Evolutionary conservation across 176 grass and related monocot genomes (phyloP), one percentile per base, ranked within the genome.

Genomic region (Tillandsia fasciculata): DNA sequence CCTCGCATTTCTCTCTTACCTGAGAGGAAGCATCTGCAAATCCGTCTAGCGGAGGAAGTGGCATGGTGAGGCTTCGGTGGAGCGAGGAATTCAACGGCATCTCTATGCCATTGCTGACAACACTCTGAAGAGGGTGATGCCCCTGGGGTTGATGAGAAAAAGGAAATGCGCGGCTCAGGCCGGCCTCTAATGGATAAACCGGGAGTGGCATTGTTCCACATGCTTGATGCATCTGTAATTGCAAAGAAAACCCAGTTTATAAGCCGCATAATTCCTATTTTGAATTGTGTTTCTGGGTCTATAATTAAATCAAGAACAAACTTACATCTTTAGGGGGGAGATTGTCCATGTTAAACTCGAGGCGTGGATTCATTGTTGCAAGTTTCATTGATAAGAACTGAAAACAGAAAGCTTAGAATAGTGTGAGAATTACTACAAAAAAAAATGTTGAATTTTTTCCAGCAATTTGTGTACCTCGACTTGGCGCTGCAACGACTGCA

Each of bases 361-460:
- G 1, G 3, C 72, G 67, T 0, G 83, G 80, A 33, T 79, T 84
- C 68, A 91, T 71, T 0, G 88, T 84, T 10, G 88, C 48, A 51
- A 91, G 27, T 69, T 91, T 87, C 88, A 91, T 91, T 51, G 88
- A 91, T 49, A 91, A 67, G 72, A 91, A 84, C 88, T 91, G 83
- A 58, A 28, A 15, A n/a, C 67, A 1, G 15, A 67, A 14, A 49
- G 15, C 3, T n/a, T 49, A 9, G 20, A 53, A 29, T 51, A 65
- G 14, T 49, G 47, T 8, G 57, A 20, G 57, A 51, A 29, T 23
- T 1, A 61, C 50, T 42, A 50, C 17, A 1, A 5, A 42, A 42
- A 42, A 7, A 42, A 42, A 42, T 42, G 2, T 29, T 7, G 49
- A 26, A 49, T 14, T 10, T 2, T 11, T 2, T 11, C 2, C 33